Evolutionary conservation across 441 rosid species (phyloP).

Genomic region (Macaranga tanarius): DNA sequence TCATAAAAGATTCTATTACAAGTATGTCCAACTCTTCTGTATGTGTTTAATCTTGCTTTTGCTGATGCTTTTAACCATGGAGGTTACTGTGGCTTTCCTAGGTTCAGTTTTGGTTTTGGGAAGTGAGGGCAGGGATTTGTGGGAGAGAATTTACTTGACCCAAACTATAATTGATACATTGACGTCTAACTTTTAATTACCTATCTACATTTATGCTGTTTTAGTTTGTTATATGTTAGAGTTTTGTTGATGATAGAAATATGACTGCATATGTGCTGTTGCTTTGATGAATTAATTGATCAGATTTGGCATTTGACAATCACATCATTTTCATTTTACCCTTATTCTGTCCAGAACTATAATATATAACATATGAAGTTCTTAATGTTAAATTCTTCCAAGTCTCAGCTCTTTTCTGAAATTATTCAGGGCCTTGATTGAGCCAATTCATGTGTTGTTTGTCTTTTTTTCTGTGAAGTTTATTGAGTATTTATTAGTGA

Average conservation of each 20-base stretch:
- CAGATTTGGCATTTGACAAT: background rate
- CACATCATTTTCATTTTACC: no score
- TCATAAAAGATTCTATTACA: background rate
- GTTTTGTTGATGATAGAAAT: no score
- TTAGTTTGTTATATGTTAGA: no score
- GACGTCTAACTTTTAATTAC: no score
- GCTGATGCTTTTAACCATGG: background rate
- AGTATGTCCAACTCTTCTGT: slow-evolving; percentile 20
- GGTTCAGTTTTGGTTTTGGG: background rate
- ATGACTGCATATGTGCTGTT: no score
- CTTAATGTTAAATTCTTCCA: background rate
- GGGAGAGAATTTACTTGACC: background rate
- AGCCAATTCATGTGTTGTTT: no score
- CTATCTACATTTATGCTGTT: no score
- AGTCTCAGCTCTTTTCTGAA: background rate
- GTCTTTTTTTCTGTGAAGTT: background rate
- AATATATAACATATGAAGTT: no score
- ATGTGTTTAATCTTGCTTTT: background rate
- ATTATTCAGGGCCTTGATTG: no score
- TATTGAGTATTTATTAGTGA: background rate
- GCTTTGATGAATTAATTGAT: background rate
- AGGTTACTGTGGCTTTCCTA: background rate
- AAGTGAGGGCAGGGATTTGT: no score
- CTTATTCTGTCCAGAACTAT: no score
- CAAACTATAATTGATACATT: no score